A percentile compares a stretch with the other conserved stretches of the same genome.
Evolutionary conservation across 1,139 yeast genomes (phyloP).

Genomic region (Saccharomycopsis hybrid): DNA sequence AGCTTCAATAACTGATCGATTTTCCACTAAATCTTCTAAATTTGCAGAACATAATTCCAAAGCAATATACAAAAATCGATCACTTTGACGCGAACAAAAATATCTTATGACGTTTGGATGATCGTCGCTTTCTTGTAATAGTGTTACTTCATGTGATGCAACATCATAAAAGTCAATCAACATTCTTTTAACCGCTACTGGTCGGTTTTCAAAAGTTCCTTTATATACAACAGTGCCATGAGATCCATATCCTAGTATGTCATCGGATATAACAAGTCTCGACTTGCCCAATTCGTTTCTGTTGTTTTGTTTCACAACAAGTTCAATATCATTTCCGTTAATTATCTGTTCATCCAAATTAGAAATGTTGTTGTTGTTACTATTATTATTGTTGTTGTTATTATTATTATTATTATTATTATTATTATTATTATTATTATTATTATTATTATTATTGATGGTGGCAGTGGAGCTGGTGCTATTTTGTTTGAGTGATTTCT

Average conservation of each 20-base stretch:
- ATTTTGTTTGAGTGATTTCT: constrained; percentile 30
- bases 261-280: constrained; percentile 60
- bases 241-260: constrained; percentile 86
- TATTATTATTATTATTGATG: constrained; percentile 16
- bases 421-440: too few species aligned
- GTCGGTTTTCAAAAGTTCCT: constrained; percentile 85
- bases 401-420: too few species aligned
- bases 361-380: too few species aligned
- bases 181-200: constrained; percentile 95
- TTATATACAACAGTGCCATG: constrained; percentile 93
- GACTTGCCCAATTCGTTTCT: constrained; percentile 28
- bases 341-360: constrained; percentile 12
- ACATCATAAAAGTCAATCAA: constrained; percentile 86
- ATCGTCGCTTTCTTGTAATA: constrained; percentile 90
- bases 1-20: not conserved
- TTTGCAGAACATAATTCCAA: constrained; percentile 87
- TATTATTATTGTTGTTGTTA: too few species aligned
- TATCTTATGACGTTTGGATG: constrained; percentile 93
- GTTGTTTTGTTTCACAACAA: constrained; percentile 14
- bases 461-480: too few species aligned
- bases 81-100: constrained; percentile 85
- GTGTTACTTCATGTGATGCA: constrained; percentile 88
- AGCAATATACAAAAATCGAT: constrained; percentile 86
- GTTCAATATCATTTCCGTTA: constrained; percentile 18
- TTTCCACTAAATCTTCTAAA: constrained; percentile 73